Base-by-base conservation (phyloP, 2,329 filamentous ascomycete species). In the Penicillium corylophilum region DNA sequence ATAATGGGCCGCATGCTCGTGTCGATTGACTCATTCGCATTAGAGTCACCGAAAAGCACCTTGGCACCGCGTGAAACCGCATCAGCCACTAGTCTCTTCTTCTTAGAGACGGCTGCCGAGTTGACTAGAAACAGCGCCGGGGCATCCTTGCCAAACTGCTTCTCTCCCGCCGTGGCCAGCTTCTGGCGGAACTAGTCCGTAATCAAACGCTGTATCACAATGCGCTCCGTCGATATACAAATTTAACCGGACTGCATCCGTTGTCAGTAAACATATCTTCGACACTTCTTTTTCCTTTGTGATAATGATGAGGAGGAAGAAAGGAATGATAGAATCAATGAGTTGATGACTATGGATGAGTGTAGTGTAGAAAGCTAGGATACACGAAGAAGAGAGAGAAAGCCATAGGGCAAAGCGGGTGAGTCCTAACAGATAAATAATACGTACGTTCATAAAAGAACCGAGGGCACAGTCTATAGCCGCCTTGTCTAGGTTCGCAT, bases 151-250 rank as follows among this genome's bases (percentile, higher is more conserved):
- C 75, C 73, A 54, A 72, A 74, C 5, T 81, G 69, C 35, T 74
- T 71, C 42, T 78, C 75, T 0, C 77, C 65, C 3, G 78, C 73
- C 4, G 64, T 70, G 33, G 75, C 74, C 28, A 84, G 72, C 10
- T 74, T 71, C 38, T 74, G 65, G 28, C 74, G 75, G 69, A 87
- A 87, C 22, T 77, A 67, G 18, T 75, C 73, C 47, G 76, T 74
- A 50, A 87, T 72, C 33, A 73, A 73, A 47, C 77, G 77, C 66
- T 85, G 79, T 20, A 87, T 81, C n/a, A 86, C 67, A 53, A 94
- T 86, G 24, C 85, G 82, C 73, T 95, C 90, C 0, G 90, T 94
- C 16, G 82, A 81, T 89, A 95, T 94, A 78, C 90, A 95, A 41
- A 94, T 84, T 74, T 95, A 90, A 0, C 90, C 90, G 2, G 78